Conservation (phyloP, 345 rosid genomes). For the Atalantia buxifolia region DNA sequence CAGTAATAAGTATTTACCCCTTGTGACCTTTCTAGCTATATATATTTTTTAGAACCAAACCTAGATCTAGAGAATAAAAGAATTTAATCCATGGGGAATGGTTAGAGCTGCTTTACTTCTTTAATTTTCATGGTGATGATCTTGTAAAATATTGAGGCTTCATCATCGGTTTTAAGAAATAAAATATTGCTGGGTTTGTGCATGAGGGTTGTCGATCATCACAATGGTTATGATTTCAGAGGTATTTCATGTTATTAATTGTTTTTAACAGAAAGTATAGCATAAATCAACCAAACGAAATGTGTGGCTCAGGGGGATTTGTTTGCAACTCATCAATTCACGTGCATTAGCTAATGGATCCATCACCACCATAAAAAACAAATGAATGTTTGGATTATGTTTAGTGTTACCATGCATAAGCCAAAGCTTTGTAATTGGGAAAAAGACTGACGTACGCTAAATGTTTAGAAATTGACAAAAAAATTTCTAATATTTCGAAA, state of each 20-base stretch:
- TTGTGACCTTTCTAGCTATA: not conserved
- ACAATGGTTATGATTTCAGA: not conserved
- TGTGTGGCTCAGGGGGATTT: not conserved
- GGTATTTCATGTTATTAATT: too few relatives aligned
- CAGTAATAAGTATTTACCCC: not conserved
- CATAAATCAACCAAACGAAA: not conserved
- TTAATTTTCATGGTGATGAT: not conserved
- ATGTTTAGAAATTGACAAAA: too few relatives aligned
- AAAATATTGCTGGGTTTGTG: not conserved
- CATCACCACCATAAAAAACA: not conserved
- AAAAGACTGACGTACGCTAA: too few relatives aligned
- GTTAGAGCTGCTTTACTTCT: not conserved
- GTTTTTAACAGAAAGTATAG: not conserved
- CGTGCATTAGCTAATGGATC: not conserved
- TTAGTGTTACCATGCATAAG: not conserved
- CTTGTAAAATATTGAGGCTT: not conserved
- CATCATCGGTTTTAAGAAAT: not conserved
- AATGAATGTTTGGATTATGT: not conserved
- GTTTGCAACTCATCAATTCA: not conserved
- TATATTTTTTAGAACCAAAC: not conserved
- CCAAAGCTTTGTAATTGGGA: too few relatives aligned
- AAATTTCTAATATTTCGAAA: too few relatives aligned
- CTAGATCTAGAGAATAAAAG: not conserved
- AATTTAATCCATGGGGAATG: too few relatives aligned
- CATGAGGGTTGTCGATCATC: not conserved